phyloP scores from a whole-genome alignment of 306 rosid genomes.

The Acacia confusa region DNA sequence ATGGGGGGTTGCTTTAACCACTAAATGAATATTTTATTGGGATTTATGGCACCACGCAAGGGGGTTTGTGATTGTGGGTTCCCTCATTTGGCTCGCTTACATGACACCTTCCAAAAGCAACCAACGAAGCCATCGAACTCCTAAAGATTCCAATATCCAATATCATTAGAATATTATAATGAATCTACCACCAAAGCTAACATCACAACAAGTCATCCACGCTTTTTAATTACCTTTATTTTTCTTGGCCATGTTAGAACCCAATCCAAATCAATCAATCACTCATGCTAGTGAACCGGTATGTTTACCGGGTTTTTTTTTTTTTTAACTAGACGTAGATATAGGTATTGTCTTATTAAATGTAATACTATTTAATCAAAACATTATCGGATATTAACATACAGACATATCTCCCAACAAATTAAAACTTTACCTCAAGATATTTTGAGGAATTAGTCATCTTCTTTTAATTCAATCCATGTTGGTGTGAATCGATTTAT shows the following conservation, averaged over 20 bases:
- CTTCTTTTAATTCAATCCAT: rapidly evolving
- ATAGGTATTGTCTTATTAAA: too few species aligned
- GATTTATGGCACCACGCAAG: neutral
- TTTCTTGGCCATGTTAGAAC: neutral
- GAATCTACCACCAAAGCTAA: conserved; percentile 3
- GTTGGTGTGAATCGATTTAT: too few species aligned
- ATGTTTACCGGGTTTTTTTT: too few species aligned
- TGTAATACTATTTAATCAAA: too few species aligned
- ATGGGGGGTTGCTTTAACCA: neutral
- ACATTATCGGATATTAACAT: too few species aligned
- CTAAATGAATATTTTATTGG: neutral
- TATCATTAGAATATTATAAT: neutral
- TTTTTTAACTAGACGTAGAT: too few species aligned
- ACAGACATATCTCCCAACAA: too few species aligned
- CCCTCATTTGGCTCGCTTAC: neutral
- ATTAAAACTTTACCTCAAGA: rapidly evolving
- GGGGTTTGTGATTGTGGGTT: too few species aligned
- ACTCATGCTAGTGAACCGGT: too few species aligned
- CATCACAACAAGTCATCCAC: neutral
- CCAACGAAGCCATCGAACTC: neutral
- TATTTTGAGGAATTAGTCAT: too few species aligned
- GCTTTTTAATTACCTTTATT: neutral
- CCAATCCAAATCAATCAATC: too few species aligned
- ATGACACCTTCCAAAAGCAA: neutral
- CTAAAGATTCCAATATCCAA: neutral